phyloP scores from a whole-genome alignment of 352 stramenopile species.

The Pelagophyceae sp. region DNA sequence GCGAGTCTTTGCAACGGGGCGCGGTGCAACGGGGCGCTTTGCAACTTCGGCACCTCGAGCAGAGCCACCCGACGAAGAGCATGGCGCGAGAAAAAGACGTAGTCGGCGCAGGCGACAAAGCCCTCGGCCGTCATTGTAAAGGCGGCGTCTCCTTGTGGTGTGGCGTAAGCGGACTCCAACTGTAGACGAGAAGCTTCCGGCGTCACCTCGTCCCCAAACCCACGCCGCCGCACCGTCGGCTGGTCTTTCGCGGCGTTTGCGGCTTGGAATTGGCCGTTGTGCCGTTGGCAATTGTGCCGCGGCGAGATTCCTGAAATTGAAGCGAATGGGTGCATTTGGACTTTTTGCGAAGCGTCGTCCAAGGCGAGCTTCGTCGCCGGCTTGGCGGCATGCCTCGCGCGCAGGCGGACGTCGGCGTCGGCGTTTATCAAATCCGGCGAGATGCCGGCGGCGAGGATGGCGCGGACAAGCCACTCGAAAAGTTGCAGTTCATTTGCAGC shows the following conservation, averaged over 20 bases:
- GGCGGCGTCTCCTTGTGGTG: conserved; percentile 48
- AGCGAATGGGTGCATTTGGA: conserved; percentile 32
- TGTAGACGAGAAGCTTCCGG: conserved; percentile 35
- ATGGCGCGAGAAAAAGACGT: conserved; percentile 63
- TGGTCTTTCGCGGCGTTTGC: conserved; percentile 30
- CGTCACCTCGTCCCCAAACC: neutral
- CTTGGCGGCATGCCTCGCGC: neutral
- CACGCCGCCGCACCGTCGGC: neutral
- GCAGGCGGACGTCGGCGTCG: neutral
- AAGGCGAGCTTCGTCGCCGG: neutral
- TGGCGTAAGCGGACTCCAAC: conserved; percentile 58
- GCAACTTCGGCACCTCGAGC: conserved; percentile 48
- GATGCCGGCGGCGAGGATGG: neutral
- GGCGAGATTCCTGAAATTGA: conserved; percentile 57
- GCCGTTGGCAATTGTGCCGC: conserved; percentile 45
- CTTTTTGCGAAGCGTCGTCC: neutral
- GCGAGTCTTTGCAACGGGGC: too few relatives aligned
- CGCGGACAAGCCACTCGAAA: neutral
- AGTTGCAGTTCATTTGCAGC: neutral
- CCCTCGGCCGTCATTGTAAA: conserved; percentile 56
- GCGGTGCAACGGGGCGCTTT: too few relatives aligned
- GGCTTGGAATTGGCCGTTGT: conserved; percentile 20
- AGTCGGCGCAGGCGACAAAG: conserved; percentile 61
- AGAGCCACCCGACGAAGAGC: conserved; percentile 34
- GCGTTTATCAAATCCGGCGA: neutral